phyloP scores from a whole-genome alignment of 2,329 filamentous ascomycete genomes.

The Hypomyces perniciosus region DNA sequence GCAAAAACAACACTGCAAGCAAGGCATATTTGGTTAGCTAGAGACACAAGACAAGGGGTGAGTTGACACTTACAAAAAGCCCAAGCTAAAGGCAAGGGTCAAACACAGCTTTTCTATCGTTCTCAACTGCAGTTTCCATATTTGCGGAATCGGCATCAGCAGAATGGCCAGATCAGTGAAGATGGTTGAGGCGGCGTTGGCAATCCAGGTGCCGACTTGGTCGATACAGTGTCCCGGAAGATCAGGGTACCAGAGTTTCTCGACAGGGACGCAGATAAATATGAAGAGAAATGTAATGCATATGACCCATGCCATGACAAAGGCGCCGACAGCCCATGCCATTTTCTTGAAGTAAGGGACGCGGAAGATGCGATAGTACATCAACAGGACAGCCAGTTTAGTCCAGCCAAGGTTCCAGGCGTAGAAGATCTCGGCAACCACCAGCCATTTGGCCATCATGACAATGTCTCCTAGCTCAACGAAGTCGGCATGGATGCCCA shows the following conservation, averaged over 20 bases:
- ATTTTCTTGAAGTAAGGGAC: constrained; percentile 37
- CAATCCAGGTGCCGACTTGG: constrained; percentile 44
- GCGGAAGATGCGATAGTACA: constrained; percentile 49
- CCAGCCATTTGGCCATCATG: constrained; percentile 40
- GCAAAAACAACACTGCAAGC: constrained; percentile 39
- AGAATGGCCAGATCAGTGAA: constrained; percentile 41
- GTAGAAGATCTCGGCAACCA: constrained; percentile 43
- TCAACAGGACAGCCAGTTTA: constrained; percentile 44
- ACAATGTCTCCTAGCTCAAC: constrained; percentile 32
- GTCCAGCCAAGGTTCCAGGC: constrained; percentile 43
- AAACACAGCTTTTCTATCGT: constrained; percentile 38
- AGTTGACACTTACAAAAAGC: constrained; percentile 33
- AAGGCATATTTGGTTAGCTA: not conserved
- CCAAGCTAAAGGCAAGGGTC: constrained; percentile 38
- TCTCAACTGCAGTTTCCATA: constrained; percentile 40
- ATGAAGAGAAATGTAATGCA: constrained; percentile 43
- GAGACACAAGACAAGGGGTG: not conserved
- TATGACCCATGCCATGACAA: constrained; percentile 43
- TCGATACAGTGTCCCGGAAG: constrained; percentile 43
- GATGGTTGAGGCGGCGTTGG: constrained; percentile 43
- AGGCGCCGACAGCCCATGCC: constrained; percentile 33
- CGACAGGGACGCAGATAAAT: constrained; percentile 46
- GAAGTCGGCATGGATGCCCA: constrained; percentile 41
- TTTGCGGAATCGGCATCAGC: constrained; percentile 37
- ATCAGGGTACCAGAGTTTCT: constrained; percentile 42